These are phyloP conservation scores for Trichoderma brevicompactum DNA, from an alignment of 2,329 filamentous ascomycete species.

Conservation along the genomic window DNA sequence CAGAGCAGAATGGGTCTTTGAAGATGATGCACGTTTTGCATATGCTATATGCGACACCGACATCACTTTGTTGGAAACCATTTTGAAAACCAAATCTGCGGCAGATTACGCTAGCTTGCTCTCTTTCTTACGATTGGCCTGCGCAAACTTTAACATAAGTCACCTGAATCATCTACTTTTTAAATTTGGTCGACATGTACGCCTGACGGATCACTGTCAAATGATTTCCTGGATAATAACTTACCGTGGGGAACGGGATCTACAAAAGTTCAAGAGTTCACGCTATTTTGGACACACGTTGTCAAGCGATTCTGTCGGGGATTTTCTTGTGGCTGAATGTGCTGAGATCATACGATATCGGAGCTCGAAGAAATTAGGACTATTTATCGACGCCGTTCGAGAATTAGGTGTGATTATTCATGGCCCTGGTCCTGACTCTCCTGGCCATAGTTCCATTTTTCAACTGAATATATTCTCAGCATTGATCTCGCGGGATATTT, in stretches of 20 bases:
- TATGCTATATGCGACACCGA: background rate
- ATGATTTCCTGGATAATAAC: background rate
- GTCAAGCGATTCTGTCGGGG: too few relatives aligned
- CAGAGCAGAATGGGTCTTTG: background rate
- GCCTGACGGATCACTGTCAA: rapidly evolving
- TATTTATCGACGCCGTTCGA: background rate
- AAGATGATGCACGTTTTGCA: background rate
- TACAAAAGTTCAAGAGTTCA: too few relatives aligned
- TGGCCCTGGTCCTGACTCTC: too few relatives aligned
- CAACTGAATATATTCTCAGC: background rate
- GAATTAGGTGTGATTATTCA: too few relatives aligned
- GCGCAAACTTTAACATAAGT: background rate
- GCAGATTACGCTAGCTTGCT: background rate
- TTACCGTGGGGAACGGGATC: background rate
- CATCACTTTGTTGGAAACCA: background rate
- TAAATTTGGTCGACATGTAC: too few relatives aligned
- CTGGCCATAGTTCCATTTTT: too few relatives aligned
- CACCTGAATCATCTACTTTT: background rate
- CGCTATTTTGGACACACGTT: too few relatives aligned
- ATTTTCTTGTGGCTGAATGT: background rate
- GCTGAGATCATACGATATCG: background rate
- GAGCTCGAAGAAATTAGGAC: background rate
- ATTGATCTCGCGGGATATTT: background rate
- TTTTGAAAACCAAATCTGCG: background rate
- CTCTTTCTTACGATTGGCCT: background rate